phyloP scores from a whole-genome alignment of 257 asterid species.

The Primulina huaijiensis region DNA sequence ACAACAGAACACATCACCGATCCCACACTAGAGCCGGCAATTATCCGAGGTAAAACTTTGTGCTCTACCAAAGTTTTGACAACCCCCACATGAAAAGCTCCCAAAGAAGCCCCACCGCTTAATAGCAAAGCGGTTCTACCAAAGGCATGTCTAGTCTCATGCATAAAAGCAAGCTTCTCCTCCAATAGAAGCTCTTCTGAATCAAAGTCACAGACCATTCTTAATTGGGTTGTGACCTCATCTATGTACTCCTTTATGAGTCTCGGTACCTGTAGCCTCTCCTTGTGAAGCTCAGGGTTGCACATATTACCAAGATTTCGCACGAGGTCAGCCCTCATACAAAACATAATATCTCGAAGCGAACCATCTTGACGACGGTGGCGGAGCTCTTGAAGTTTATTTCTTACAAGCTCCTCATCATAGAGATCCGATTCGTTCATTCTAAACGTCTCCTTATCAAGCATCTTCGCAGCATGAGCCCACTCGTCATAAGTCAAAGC shows the following conservation, averaged over 20 bases:
- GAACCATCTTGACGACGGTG: slow-evolving; percentile 89
- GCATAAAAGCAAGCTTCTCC: slow-evolving; percentile 95
- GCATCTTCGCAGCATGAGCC: slow-evolving; percentile 96
- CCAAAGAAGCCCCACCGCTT: slow-evolving; percentile 96
- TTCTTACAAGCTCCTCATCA: slow-evolving; percentile 82
- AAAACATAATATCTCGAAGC: slow-evolving; percentile 81
- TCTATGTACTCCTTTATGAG: slow-evolving; percentile 88
- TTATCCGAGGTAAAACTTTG: slow-evolving; percentile 83
- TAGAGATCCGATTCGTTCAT: slow-evolving; percentile 75
- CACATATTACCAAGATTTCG: slow-evolving; percentile 94
- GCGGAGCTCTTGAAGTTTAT: slow-evolving; percentile 79
- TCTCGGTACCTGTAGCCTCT: slow-evolving; percentile 82
- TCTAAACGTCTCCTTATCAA: slow-evolving; percentile 69
- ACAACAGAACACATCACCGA: slow-evolving; percentile 85
- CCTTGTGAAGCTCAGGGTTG: slow-evolving; percentile 90
- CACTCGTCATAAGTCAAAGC: slow-evolving; percentile 93
- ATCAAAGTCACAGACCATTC: slow-evolving; percentile 92
- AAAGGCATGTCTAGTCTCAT: slow-evolving; percentile 93
- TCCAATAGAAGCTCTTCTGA: slow-evolving; percentile 85
- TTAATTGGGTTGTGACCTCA: slow-evolving; percentile 82
- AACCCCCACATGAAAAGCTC: slow-evolving; percentile 91
- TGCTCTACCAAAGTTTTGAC: slow-evolving; percentile 90
- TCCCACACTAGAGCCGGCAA: slow-evolving; percentile 96
- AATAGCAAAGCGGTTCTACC: slow-evolving; percentile 92
- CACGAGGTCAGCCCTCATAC: slow-evolving; percentile 87